Base-by-base conservation (phyloP, 2,329 filamentous ascomycete species). In the Colletotrichum godetiae region DNA sequence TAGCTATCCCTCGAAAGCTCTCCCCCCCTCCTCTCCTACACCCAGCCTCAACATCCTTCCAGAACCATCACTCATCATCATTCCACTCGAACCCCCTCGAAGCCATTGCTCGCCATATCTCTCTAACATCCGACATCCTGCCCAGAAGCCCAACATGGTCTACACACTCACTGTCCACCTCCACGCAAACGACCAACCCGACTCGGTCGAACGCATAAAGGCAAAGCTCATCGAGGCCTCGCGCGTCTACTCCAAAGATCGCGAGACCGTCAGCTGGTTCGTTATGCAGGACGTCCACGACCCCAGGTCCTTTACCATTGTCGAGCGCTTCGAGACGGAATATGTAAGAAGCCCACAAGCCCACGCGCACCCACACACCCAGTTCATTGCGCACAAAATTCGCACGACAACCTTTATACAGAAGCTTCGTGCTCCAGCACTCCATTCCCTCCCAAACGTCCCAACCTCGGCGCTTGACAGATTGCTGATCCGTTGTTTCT, bases 171-270 rank as follows among this genome's bases (percentile, higher is more conserved):
- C 91, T 77, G 91, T 92, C 61, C 91, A 92, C 81, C 87, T 94
- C 75, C 90, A 92, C 84, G 91, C 92, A 75, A 94, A 94, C 79
- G 86, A 90, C 70, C 88, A 93, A 78, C 82, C 87, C 13, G 89
- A 90, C 67, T 87, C 86, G 79, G 91, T 94, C 83, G 84, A 86
- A 74, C 93, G 92, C 82, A 84, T 95, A 72, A 89, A 91, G 78
- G 90, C 90, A 70, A 95, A 94, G 85, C 90, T 95, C 70, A 88
- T 92, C 79, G 93, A 95, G 81, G 93, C 93, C n/a, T 91, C 91
- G 72, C 88, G 90, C 75, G 88, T 94, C 75, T 94, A 94, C 84
- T 90, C 88, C 75, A 86, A 93, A 76, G 93, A 94, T 84, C 90
- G 89, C 79, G 93, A 94, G 85, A 94, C 89, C 0, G 78, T 92